phyloP scores from a whole-genome alignment of 176 grass and related monocot species.

The Cocos nucifera region DNA sequence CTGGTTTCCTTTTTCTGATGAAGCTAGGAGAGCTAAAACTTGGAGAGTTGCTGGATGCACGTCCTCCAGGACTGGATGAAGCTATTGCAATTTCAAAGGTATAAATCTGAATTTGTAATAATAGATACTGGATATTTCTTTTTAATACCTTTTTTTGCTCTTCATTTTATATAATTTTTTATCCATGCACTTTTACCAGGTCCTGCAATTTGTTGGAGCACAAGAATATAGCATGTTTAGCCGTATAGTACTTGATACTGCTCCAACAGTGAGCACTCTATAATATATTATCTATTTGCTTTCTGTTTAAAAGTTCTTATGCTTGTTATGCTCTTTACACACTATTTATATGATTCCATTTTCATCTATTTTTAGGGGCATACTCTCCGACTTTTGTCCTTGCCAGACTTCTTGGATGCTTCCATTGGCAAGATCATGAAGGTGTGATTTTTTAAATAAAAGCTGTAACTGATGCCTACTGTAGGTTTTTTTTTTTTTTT shows the following conservation, averaged over 20 bases:
- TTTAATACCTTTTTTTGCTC: neutral
- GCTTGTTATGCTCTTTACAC: constrained; percentile 11
- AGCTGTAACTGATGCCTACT: too few relatives aligned
- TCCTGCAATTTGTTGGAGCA: constrained; percentile 96
- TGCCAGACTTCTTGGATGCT: constrained; percentile 96
- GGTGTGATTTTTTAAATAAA: constrained; percentile 22
- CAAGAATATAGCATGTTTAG: constrained; percentile 87
- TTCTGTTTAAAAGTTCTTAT: neutral
- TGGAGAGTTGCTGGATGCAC: constrained; percentile 78
- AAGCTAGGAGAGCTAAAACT: constrained; percentile 94
- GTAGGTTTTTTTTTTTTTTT: too few relatives aligned
- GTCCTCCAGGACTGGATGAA: constrained; percentile 91
- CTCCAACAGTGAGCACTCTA: constrained; percentile 58
- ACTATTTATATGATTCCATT: too few relatives aligned
- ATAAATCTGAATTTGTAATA: constrained; percentile 12
- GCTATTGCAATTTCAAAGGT: constrained; percentile 98
- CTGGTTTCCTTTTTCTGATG: constrained; percentile 21
- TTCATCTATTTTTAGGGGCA: constrained; percentile 48
- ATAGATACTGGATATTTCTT: neutral
- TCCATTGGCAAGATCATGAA: constrained; percentile 97
- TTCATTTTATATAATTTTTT: constrained; percentile 10
- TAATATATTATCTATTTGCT: neutral
- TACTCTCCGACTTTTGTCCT: constrained; percentile 87
- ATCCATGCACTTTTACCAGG: constrained; percentile 33
- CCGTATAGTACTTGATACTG: constrained; percentile 93